Evolutionary conservation across 805 yeast genomes (phyloP), one percentile per base, ranked within the genome.

Genomic region (Lipomyces kockii): DNA sequence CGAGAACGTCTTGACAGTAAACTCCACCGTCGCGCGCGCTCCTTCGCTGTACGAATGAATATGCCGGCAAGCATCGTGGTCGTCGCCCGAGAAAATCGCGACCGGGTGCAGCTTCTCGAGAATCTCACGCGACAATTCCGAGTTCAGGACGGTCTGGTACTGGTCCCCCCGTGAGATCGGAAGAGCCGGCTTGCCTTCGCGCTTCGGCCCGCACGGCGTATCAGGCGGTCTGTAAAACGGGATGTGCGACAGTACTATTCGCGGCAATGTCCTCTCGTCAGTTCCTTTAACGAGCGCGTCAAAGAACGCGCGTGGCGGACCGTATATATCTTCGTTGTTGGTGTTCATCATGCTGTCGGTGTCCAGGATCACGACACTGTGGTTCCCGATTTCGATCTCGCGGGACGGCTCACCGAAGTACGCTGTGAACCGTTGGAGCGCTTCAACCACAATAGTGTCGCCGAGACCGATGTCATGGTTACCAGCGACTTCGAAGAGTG

Each of bases 381-480:
- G 97, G 71, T 90, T 90, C 1, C 85, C 82, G 2, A 89, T 72
- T n/a, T 84, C 83, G 46, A 83, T 74, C 17, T 78, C 80, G 17
- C 85, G 83, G 25, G 83, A 82, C 0, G 95, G 80, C 53, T 86
- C 86, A 1, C 98, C 99, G 77, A 92, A 94, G 75, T 81, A 83
- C 0, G 87, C 80, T 52, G 84, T 79, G 78, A 93, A 95, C 71
- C 98, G 80, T 46, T 85, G 78, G 57, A 85, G 78, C 29, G 88
- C 86, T 0, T 81, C 78, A 32, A 83, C 82, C 20, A 86, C 81
- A 17, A 95, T 86, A 0, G 87, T 86, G 67, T 87, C 85, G 35
- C 95, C 97, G 79, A 89, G 94, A 0, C 99, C 99, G 71, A 96
- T 91, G 76, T 95, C 99, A 77, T 95, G 99, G 76, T 95, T 95